Evolutionary conservation across 2,329 filamentous ascomycete genomes (phyloP), one percentile per base, ranked within the genome.

Genomic region (Epichloe aotearoae): DNA sequence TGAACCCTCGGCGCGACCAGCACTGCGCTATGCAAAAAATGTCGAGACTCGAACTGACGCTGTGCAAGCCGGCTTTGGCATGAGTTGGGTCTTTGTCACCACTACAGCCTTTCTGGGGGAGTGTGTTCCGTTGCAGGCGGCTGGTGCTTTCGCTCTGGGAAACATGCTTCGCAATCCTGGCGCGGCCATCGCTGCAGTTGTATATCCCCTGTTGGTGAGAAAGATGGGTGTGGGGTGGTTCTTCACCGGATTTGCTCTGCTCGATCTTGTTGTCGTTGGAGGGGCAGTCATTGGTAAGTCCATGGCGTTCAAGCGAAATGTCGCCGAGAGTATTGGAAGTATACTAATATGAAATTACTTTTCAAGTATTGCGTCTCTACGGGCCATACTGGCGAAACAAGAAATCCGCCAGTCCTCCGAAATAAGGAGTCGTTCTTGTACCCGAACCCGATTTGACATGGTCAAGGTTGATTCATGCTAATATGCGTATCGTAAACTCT

Each of bases 1-100:
- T 30, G n/a, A 6, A 19, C n/a, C 34, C 33, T 2, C 30, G 23
- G 12, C 39, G 14, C 14, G n/a, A 43, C 17, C 7, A 12, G 33
- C 12, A n/a, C 37, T 43, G 23, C 14, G 1, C 42, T 30, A 3
- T 17, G 36, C 15, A n/a, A 11, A 20, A 19, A 19, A 19, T 46
- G 12, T 17, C 30, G 23, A 42, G 6, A 14, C 7, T 23, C 11
- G 5, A 50, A 34, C 15, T 44, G 19, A 54, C 50, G 39, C 45
- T 53, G 50, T 45, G 49, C 44, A 17, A 50, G 59, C 60, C 52
- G 60, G 64, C 4, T 61, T 69, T 36, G 67, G 67, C 6, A 66
- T 68, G 52, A 66, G 66, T 6, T 67, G 69, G 54, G 68, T 71
- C 42, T 69, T 71, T 51, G 65, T 71, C 17, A 64, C 67, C 3